phyloP scores from a whole-genome alignment of 1,284 basidiomycete species.

The Melampsora americana region DNA sequence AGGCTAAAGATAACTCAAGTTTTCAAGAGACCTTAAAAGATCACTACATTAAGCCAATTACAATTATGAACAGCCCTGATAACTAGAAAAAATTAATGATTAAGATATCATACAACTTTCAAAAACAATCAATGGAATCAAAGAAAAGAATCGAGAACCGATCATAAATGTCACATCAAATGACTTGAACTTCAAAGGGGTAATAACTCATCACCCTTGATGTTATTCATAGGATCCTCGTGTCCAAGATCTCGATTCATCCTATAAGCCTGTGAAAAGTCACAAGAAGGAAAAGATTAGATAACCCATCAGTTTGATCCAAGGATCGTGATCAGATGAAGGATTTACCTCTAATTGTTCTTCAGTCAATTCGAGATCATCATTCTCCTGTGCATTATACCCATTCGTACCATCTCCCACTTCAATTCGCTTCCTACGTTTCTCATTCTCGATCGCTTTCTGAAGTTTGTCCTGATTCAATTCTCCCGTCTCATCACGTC shows the following conservation, averaged over 20 bases:
- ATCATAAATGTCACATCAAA: neutral
- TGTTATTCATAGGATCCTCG: constrained; percentile 85
- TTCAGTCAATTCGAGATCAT: constrained; percentile 57
- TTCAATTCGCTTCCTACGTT: constrained; percentile 66
- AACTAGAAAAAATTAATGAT: too few species aligned
- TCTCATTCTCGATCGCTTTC: constrained; percentile 71
- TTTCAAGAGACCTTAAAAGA: too few species aligned
- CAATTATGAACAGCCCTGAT: too few species aligned
- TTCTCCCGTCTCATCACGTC: constrained; percentile 63
- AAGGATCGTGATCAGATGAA: constrained; percentile 56
- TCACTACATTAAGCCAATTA: too few species aligned
- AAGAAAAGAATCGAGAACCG: too few species aligned
- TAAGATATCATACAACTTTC: too few species aligned
- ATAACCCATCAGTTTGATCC: constrained; percentile 67
- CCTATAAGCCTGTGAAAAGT: constrained; percentile 71
- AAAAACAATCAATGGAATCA: too few species aligned
- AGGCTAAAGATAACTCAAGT: too few species aligned
- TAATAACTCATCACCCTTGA: constrained; percentile 62
- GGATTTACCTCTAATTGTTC: constrained; percentile 62
- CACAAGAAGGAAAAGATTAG: constrained; percentile 53
- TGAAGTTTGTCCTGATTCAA: constrained; percentile 68
- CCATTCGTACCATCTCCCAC: constrained; percentile 62
- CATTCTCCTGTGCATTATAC: constrained; percentile 54
- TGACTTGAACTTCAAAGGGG: constrained; percentile 46
- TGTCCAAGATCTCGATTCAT: constrained; percentile 63